Evolutionary conservation across 257 asterid genomes (phyloP).

Genomic region (Marsdenia floribunda): DNA sequence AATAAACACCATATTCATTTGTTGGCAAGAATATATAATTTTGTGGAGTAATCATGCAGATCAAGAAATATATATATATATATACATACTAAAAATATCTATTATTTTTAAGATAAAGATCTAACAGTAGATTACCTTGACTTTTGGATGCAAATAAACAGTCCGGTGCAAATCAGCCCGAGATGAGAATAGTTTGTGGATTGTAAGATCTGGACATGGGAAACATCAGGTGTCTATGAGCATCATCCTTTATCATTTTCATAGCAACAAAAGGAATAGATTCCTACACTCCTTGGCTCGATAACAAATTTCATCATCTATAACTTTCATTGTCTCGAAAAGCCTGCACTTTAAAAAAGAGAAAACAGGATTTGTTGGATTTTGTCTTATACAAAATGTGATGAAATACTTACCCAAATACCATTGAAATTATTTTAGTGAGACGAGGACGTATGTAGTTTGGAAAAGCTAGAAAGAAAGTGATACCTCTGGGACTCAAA

Average conservation of each 20-base stretch:
- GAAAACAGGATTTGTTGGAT: conserved; percentile 16
- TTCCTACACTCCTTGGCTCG: conserved; percentile 93
- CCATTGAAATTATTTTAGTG: too few species aligned
- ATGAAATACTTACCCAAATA: too few species aligned
- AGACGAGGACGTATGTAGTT: too few species aligned
- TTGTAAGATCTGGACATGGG: conserved; percentile 66
- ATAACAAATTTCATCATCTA: conserved; percentile 83
- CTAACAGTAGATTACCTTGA: conserved; percentile 42
- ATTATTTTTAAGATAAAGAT: conserved; percentile 36
- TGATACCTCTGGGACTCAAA: conserved; percentile 69
- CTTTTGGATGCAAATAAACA: background rate
- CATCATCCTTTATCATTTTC: background rate
- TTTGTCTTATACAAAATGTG: background rate
- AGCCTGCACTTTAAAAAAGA: conserved; percentile 47
- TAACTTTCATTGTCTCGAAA: conserved; percentile 77
- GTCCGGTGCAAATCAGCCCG: conserved; percentile 88
- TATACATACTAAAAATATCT: too few species aligned
- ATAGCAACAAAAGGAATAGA: conserved; percentile 5
- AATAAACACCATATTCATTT: too few species aligned
- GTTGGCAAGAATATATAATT: too few species aligned
- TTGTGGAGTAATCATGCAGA: too few species aligned
- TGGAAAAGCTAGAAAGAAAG: too few species aligned
- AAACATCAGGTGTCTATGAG: conserved; percentile 2
- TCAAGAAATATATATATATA: too few species aligned
- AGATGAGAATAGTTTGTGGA: conserved; percentile 27